phyloP scores from a whole-genome alignment of 768 basidiomycete species.

The Multifurca ochricompacta region DNA sequence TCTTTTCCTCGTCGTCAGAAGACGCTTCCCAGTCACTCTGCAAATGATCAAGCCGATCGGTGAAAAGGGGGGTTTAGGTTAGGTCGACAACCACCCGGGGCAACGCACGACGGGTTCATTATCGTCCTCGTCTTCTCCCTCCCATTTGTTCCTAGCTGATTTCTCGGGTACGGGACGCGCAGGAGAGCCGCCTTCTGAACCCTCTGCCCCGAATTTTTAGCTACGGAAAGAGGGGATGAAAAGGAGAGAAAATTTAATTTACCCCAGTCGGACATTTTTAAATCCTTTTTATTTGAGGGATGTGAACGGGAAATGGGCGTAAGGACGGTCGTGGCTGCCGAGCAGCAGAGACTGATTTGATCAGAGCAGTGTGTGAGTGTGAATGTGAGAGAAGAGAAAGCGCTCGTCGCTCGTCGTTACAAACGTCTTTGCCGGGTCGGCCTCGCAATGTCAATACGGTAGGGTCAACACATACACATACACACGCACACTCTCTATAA shows the following conservation, averaged over 20 bases:
- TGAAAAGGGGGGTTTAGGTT: not conserved
- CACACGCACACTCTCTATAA: not conserved
- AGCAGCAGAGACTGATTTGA: conserved; percentile 13
- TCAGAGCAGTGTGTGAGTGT: not conserved
- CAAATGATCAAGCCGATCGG: conserved; percentile 13
- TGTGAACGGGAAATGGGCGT: conserved; percentile 6
- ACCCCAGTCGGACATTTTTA: conserved; percentile 23
- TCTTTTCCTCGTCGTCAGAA: conserved; percentile 61
- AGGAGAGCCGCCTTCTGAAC: conserved; percentile 12
- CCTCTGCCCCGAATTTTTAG: conserved; percentile 16
- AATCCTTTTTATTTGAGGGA: not conserved
- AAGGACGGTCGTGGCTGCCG: conserved; percentile 20
- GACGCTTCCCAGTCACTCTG: conserved; percentile 96
- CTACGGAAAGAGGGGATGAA: not conserved
- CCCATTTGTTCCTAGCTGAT: conserved; percentile 53
- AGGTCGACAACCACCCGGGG: not conserved
- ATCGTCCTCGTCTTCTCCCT: conserved; percentile 87
- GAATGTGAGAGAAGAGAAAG: conserved; percentile 6
- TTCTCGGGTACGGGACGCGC: conserved; percentile 21
- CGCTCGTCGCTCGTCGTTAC: not conserved
- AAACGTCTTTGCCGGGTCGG: not conserved
- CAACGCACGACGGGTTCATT: conserved; percentile 64
- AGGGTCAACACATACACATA: too few species aligned
- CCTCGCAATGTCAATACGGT: too few species aligned
- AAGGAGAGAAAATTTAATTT: not conserved